A percentile compares a stretch with the other conserved stretches of the same genome.
Conservation (phyloP, 352 stramenopile genomes). For the Pythium aphanidermatum region DNA sequence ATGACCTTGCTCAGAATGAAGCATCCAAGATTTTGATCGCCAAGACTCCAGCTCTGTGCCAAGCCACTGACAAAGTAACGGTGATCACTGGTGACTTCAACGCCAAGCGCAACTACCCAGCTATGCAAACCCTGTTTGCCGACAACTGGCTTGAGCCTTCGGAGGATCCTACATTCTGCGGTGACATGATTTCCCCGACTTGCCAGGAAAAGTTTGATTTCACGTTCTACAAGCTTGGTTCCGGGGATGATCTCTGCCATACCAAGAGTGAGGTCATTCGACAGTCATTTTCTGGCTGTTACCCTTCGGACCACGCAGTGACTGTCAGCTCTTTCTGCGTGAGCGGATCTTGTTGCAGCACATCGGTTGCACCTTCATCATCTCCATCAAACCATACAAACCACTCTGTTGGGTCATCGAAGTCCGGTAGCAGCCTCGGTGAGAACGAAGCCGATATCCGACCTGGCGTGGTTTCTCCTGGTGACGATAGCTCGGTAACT, state of each 20-base stretch:
- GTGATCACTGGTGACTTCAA: slow-evolving; percentile 74
- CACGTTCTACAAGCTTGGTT: slow-evolving; percentile 34
- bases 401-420: too few species aligned
- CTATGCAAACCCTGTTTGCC: slow-evolving; percentile 50
- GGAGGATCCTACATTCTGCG: slow-evolving; percentile 56
- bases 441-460: slow-evolving; percentile 10
- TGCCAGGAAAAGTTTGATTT: slow-evolving; percentile 76
- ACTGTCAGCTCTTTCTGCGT: slow-evolving; percentile 56
- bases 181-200: slow-evolving; percentile 46
- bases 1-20: slow-evolving; percentile 62
- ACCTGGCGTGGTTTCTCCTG: slow-evolving; percentile 9
- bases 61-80: slow-evolving; percentile 48
- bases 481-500: too few species aligned
- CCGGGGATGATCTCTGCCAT: slow-evolving; percentile 44
- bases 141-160: slow-evolving; percentile 45
- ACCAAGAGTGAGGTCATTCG: slow-evolving; percentile 54
- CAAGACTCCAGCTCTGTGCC: slow-evolving; percentile 40
- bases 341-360: slow-evolving; percentile 43
- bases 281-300: slow-evolving; percentile 57
- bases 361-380: neutral
- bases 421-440: too few species aligned
- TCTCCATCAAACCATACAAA: too few species aligned
- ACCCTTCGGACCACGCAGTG: slow-evolving; percentile 67
- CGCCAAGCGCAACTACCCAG: slow-evolving; percentile 51
- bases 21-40: slow-evolving; percentile 60